Conservation (phyloP, 73 alveolate species). For the Blepharisma stoltei region DNA sequence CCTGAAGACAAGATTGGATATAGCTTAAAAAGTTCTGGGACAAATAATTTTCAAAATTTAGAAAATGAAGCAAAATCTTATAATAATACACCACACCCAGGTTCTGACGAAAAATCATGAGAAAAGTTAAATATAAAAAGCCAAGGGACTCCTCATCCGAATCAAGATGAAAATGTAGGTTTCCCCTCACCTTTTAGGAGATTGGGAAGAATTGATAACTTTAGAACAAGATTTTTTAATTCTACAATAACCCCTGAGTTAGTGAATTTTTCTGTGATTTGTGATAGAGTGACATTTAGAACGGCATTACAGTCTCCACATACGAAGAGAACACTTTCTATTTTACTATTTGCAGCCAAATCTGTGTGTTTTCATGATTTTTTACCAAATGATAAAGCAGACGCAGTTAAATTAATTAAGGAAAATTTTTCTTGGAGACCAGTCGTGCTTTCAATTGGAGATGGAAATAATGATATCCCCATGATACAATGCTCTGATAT, state of each 20-base stretch:
- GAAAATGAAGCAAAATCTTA: neutral
- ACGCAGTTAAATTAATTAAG: neutral
- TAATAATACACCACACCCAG: neutral
- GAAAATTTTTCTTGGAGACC: constrained; percentile 17
- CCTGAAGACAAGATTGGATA: no score
- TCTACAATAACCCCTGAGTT: neutral
- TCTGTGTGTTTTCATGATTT: constrained; percentile 14
- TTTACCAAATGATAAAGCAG: constrained; percentile 28
- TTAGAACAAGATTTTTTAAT: no score
- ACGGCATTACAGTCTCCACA: neutral
- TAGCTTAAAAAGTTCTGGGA: no score
- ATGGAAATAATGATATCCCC: constrained; percentile 26
- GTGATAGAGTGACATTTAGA: constrained; percentile 15
- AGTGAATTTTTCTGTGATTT: constrained; percentile 40
- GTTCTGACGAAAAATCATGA: neutral
- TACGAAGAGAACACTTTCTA: neutral
- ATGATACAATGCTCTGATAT: constrained; percentile 26
- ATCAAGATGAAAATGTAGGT: neutral
- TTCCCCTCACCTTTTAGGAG: constrained; percentile 1
- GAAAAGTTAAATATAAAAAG: neutral
- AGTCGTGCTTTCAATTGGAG: constrained; percentile 19
- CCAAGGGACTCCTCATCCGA: neutral
- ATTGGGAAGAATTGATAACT: neutral
- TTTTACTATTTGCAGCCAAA: constrained; percentile 7
- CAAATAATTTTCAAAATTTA: neutral